A percentile compares a stretch with the other conserved stretches of the same genome.
These are phyloP conservation scores for Pseudohyphozyma bogoriensis DNA, from an alignment of 768 basidiomycete species.

Conservation along the genomic window DNA sequence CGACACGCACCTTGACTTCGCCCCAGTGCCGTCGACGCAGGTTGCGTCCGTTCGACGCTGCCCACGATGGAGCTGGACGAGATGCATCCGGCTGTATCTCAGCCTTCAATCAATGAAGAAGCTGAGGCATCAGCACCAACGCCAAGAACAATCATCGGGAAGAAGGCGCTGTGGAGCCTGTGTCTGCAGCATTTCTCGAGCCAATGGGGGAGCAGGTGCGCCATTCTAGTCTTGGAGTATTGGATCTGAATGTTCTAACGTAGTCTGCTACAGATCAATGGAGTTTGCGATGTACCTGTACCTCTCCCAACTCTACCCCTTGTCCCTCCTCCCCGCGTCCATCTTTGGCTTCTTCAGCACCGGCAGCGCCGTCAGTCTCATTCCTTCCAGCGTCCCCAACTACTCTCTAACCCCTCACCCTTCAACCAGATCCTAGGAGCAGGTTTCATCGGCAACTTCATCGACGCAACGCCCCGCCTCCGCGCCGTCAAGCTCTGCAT, in stretches of 20 bases:
- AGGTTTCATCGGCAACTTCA: conserved; percentile 42
- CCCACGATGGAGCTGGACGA: no score
- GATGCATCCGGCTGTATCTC: no score
- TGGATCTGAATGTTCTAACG: no score
- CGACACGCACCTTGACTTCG: no score
- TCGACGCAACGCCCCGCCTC: conserved; percentile 42
- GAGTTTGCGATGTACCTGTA: conserved; percentile 45
- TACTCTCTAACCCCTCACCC: no score
- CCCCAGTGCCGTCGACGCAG: no score
- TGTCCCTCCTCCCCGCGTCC: conserved; percentile 46
- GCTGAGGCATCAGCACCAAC: neutral
- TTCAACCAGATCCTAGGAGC: conserved; percentile 45
- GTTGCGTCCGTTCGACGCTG: no score
- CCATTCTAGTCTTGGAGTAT: neutral
- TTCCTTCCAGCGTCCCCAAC: no score
- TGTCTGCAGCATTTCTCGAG: conserved; percentile 21
- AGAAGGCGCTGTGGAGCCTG: conserved; percentile 13
- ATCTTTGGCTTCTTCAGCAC: conserved; percentile 46
- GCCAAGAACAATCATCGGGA: neutral
- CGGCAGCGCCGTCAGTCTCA: conserved; percentile 36
- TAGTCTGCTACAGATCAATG: conserved; percentile 9
- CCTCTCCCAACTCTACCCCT: conserved; percentile 42
- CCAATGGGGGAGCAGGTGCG: neutral
- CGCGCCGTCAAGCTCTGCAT: conserved; percentile 42
- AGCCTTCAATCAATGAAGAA: no score